Percentiles rank a stretch among this genome's conserved stretches.
phyloP scores from a whole-genome alignment of 2,329 filamentous ascomycete species.

The Colletotrichum godetiae region DNA sequence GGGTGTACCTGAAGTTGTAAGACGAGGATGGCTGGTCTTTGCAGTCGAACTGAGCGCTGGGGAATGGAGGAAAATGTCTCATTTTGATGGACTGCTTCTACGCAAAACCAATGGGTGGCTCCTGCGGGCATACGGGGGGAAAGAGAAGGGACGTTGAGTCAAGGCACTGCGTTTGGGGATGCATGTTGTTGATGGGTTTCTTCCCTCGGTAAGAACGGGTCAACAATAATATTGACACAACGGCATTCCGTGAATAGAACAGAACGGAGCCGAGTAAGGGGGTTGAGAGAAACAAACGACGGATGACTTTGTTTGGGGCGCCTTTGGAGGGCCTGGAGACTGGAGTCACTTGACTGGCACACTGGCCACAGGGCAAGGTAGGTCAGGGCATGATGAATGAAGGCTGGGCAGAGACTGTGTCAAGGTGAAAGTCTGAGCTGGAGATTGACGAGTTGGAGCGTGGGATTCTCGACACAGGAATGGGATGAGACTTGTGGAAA shows the following conservation, averaged over 20 bases:
- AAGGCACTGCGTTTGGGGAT: conserved; percentile 27
- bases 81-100: conserved; percentile 15
- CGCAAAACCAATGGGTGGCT: conserved; percentile 7
- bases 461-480: not conserved
- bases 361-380: not conserved
- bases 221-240: not conserved
- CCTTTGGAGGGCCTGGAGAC: not conserved
- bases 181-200: conserved; percentile 7
- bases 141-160: conserved; percentile 20
- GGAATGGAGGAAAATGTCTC: conserved; percentile 28
- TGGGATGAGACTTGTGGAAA: conserved; percentile 29
- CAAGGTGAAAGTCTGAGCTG: not conserved
- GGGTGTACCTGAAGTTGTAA: conserved; percentile 19
- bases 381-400: conserved; percentile 2
- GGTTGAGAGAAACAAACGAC: not conserved
- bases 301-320: not conserved
- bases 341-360: not conserved
- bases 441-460: not conserved
- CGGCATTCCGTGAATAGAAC: conserved; percentile 19
- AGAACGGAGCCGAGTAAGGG: not conserved
- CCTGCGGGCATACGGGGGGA: conserved; percentile 6
- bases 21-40: conserved; percentile 25
- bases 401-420: not conserved
- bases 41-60: conserved; percentile 20
- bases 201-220: conserved; percentile 20